Conservation (phyloP, 352 stramenopile species). For the Nothophytophthora sp. region DNA sequence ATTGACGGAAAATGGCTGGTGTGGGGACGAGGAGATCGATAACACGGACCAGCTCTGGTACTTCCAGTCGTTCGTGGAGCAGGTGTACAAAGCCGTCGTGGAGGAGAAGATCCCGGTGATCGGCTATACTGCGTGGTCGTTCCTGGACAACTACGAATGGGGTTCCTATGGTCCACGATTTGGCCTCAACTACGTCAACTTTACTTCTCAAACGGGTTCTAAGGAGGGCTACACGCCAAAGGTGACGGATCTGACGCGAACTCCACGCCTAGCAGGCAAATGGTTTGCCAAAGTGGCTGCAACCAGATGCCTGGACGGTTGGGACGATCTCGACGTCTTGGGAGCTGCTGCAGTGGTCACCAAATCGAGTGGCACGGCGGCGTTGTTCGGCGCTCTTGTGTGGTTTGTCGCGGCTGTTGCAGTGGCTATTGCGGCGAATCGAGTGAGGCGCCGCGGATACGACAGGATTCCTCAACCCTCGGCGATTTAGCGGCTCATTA, state of each 20-base stretch:
- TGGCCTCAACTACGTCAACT: conserved; percentile 67
- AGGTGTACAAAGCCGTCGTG: conserved; percentile 11
- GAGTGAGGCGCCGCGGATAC: too few species aligned
- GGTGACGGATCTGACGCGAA: conserved; percentile 29
- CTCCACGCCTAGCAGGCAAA: conserved; percentile 34
- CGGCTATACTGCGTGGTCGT: conserved; percentile 21
- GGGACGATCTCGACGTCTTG: too few species aligned
- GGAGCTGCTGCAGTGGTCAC: too few species aligned
- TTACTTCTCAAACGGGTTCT: conserved; percentile 31
- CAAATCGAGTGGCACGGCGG: too few species aligned
- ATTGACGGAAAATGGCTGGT: conserved; percentile 51
- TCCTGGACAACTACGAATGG: conserved; percentile 42
- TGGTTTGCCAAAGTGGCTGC: conserved; percentile 36
- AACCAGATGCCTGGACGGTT: conserved; percentile 23
- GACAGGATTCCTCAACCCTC: too few species aligned
- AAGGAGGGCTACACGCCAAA: conserved; percentile 26
- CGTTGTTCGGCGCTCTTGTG: too few species aligned
- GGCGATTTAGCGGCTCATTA: too few species aligned
- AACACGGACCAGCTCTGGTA: conserved; percentile 46
- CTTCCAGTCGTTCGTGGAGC: conserved; percentile 36
- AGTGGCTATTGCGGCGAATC: too few species aligned
- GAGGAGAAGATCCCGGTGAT: conserved; percentile 16
- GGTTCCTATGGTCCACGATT: conserved; percentile 47
- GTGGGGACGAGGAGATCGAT: conserved; percentile 40
- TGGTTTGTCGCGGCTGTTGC: too few species aligned